Percentiles rank a stretch among this genome's conserved stretches.
Conservation (phyloP, 2,329 filamentous ascomycete species). For the Xylaria sp. region DNA sequence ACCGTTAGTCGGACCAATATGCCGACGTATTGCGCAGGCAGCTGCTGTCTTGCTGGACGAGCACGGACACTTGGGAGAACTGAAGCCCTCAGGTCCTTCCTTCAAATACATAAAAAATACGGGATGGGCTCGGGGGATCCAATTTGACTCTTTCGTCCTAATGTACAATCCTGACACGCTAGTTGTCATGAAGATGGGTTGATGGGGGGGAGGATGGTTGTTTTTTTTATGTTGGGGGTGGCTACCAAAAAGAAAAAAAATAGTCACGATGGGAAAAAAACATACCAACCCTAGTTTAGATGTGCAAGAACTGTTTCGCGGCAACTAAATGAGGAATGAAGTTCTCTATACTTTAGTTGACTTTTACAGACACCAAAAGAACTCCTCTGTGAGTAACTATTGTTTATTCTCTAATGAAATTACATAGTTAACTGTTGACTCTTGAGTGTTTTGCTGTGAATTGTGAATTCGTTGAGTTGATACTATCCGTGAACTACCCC, state of each 20-base stretch:
- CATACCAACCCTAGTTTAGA: neutral
- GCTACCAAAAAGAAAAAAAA: neutral
- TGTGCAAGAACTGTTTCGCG: constrained; percentile 14
- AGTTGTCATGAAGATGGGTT: constrained; percentile 10
- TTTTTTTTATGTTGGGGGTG: neutral
- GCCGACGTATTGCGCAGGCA: neutral
- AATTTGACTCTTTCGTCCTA: constrained; percentile 3
- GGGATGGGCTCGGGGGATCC: neutral
- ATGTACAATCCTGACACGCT: constrained; percentile 14
- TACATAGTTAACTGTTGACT: constrained; percentile 10
- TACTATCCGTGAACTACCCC: too few relatives aligned
- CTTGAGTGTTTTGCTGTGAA: neutral
- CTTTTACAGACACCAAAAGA: neutral
- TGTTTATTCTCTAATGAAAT: neutral
- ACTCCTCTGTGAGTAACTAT: constrained; percentile 8
- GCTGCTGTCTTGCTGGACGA: constrained; percentile 4
- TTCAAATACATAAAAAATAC: neutral
- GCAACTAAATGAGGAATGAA: constrained; percentile 19
- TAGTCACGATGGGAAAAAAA: constrained; percentile 1
- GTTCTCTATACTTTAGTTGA: constrained; percentile 9
- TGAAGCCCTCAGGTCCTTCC: neutral
- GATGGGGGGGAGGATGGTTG: constrained; percentile 1
- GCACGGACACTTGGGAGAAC: neutral
- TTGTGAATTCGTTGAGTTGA: neutral
- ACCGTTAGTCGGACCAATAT: neutral